These are phyloP conservation scores for Melaleuca alternifolia DNA, from an alignment of 345 rosid species.

Conservation along the genomic window DNA sequence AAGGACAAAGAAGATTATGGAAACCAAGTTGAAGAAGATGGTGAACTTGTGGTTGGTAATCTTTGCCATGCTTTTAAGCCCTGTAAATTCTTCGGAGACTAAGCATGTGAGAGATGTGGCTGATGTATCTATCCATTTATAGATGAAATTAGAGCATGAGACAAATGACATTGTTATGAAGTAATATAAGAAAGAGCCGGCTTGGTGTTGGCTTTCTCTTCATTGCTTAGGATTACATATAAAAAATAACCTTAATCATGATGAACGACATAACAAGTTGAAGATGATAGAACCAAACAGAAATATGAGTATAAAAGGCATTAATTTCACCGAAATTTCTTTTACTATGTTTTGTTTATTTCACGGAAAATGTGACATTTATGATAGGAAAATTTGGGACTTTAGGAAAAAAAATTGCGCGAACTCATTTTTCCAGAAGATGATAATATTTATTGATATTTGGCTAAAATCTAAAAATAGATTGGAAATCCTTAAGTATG, in stretches of 20 bases:
- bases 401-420: too few relatives aligned
- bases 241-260: too few relatives aligned
- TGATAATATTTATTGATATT: too few relatives aligned
- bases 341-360: neutral
- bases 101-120: neutral
- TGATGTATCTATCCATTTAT: neutral
- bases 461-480: too few relatives aligned
- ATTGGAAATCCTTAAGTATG: too few relatives aligned
- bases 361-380: too few relatives aligned
- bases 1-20: neutral
- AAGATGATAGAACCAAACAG: neutral
- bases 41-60: neutral
- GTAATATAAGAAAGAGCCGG: too few relatives aligned
- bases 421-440: too few relatives aligned
- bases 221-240: too few relatives aligned
- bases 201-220: too few relatives aligned
- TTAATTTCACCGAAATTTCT: neutral
- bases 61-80: neutral
- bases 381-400: too few relatives aligned
- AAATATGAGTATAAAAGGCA: neutral
- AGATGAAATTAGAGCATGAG: neutral
- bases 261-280: neutral
- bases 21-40: neutral
- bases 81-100: neutral
- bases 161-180: neutral